phyloP scores from a whole-genome alignment of 169 alveolate species.

The Cryptosporidium sp. region DNA sequence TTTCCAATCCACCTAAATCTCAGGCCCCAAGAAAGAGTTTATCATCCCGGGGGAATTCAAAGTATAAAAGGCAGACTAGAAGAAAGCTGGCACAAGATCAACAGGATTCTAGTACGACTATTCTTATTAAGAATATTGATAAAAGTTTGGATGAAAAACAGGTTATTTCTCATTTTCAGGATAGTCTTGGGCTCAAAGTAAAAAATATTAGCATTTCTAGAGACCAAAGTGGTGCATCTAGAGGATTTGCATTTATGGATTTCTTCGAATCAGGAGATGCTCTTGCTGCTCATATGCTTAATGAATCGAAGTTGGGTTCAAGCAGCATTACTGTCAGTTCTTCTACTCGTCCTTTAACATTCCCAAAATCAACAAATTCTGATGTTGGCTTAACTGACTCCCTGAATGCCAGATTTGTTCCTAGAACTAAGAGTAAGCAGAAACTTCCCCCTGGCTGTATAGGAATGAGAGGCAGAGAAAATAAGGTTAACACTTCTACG shows the following conservation, averaged over 20 bases:
- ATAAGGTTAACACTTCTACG: not conserved
- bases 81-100: not conserved
- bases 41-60: not conserved
- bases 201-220: conserved; percentile 43
- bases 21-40: not conserved
- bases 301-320: conserved; percentile 71
- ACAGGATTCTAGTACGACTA: not conserved
- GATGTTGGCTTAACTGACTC: not conserved
- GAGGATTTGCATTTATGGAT: conserved; percentile 76
- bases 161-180: conserved; percentile 21
- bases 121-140: conserved; percentile 54
- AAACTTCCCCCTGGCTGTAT: conserved; percentile 5
- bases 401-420: conserved; percentile 42
- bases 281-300: conserved; percentile 76
- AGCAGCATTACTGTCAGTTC: conserved; percentile 30
- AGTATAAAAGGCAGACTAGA: not conserved
- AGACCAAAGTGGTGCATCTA: conserved; percentile 70
- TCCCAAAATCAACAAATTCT: not conserved
- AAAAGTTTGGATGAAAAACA: conserved; percentile 34
- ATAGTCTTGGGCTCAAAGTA: conserved; percentile 28
- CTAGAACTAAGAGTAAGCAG: conserved; percentile 48
- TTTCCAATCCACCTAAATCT: conserved; percentile 34
- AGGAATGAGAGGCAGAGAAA: not conserved
- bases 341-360: conserved; percentile 66
- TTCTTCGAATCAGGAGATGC: conserved; percentile 68